phyloP scores from a whole-genome alignment of 2,329 filamentous ascomycete genomes.

The Raffaelea arxii region DNA sequence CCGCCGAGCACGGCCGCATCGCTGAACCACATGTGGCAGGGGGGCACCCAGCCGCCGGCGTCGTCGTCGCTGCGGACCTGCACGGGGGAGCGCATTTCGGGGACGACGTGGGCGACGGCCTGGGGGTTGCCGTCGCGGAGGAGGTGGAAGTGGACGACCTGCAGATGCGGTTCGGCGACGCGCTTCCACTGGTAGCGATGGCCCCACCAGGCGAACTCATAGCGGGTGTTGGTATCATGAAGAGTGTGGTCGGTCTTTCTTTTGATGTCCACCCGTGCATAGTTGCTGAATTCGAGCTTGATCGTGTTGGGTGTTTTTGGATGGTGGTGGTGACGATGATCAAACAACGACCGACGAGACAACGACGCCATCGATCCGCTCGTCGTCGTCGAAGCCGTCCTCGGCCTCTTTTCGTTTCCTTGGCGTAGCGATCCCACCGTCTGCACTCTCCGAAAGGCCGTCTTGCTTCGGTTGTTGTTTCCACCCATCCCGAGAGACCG shows the following conservation, averaged over 20 bases:
- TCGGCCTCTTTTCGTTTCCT: too few relatives aligned
- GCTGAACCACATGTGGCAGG: constrained; percentile 83
- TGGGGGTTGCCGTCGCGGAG: constrained; percentile 35
- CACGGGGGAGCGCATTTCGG: constrained; percentile 61
- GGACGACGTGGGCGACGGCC: constrained; percentile 64
- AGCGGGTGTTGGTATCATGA: constrained; percentile 33
- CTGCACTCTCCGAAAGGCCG: constrained; percentile 21
- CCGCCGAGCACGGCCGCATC: constrained; percentile 60
- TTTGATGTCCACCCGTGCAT: constrained; percentile 79
- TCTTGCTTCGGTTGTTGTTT: constrained; percentile 9
- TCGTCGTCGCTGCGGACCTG: constrained; percentile 62
- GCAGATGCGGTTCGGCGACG: constrained; percentile 56
- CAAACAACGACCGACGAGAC: constrained; percentile 16
- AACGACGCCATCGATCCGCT: constrained; percentile 16
- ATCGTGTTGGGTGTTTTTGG: constrained; percentile 48
- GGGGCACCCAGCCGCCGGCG: constrained; percentile 83
- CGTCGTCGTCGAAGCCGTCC: neutral
- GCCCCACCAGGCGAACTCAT: constrained; percentile 93
- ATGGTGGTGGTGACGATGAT: neutral
- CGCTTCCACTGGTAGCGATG: constrained; percentile 77
- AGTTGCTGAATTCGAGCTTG: constrained; percentile 94
- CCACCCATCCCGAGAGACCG: constrained; percentile 27
- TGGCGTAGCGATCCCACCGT: constrained; percentile 1
- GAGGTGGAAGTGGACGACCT: constrained; percentile 69
- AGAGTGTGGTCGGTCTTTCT: constrained; percentile 52